Percentiles rank a stretch among this genome's conserved stretches.
Evolutionary conservation across 2,329 filamentous ascomycete genomes (phyloP).

Genomic region (Lachnellula occidentalis): DNA sequence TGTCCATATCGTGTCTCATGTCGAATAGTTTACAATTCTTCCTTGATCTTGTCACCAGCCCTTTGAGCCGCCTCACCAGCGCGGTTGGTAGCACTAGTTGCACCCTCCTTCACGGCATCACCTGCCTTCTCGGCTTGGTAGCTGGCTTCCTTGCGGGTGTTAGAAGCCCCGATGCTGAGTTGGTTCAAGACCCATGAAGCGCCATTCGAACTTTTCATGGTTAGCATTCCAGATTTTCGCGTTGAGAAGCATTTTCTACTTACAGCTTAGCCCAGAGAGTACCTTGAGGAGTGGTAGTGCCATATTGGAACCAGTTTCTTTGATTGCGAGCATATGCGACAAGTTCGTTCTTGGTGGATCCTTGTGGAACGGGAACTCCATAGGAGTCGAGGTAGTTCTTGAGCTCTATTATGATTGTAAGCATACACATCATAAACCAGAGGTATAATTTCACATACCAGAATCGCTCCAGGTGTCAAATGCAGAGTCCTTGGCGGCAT

Average conservation of each 20-base stretch:
- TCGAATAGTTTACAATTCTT: conserved; percentile 29
- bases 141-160: conserved; percentile 37
- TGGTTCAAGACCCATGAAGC: conserved; percentile 44
- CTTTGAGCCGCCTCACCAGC: conserved; percentile 34
- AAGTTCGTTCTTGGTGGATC: conserved; percentile 52
- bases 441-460: conserved; percentile 3
- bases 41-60: conserved; percentile 28
- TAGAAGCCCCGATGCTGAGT: conserved; percentile 42
- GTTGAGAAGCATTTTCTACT: conserved; percentile 17
- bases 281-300: conserved; percentile 59
- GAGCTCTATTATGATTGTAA: conserved; percentile 47
- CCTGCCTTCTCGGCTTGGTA: conserved; percentile 40
- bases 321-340: conserved; percentile 67
- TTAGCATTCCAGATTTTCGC: conserved; percentile 29
- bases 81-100: conserved; percentile 30
- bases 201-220: conserved; percentile 30
- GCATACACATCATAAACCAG: neutral
- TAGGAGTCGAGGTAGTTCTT: conserved; percentile 78
- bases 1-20: neutral
- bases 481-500: conserved; percentile 55
- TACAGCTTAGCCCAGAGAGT: conserved; percentile 61
- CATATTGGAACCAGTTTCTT: conserved; percentile 71
- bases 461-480: conserved; percentile 69
- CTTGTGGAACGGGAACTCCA: conserved; percentile 45
- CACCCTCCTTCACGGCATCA: conserved; percentile 34